phyloP scores from a whole-genome alignment of 2,329 filamentous ascomycete species.

The Sporothrix sp. region DNA sequence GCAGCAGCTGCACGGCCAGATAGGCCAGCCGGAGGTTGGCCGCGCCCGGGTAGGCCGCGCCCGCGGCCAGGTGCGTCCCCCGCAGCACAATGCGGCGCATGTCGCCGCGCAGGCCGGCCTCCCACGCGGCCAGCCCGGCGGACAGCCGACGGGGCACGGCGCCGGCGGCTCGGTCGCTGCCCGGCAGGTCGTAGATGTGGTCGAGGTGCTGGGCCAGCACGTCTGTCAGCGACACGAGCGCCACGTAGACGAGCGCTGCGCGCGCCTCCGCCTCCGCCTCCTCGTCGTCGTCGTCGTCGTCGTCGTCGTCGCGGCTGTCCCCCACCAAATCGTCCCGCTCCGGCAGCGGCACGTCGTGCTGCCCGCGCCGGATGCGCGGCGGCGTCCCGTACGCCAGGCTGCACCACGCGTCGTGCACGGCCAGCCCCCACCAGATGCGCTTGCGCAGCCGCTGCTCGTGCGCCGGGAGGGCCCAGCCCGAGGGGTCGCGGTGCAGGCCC shows the following conservation, averaged over 20 bases:
- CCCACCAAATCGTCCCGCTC: too few species aligned
- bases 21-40: constrained; percentile 44
- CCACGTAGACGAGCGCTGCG: constrained; percentile 39
- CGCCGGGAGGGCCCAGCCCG: constrained; percentile 41
- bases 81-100: neutral
- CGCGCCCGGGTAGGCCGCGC: constrained; percentile 25
- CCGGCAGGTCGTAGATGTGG: neutral
- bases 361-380: constrained; percentile 33
- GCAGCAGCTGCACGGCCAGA: constrained; percentile 36
- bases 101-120: neutral
- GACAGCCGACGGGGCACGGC: neutral
- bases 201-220: constrained; percentile 24
- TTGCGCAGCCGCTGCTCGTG: constrained; percentile 42
- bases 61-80: neutral
- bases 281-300: neutral
- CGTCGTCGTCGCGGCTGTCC: neutral
- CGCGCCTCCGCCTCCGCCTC: neutral
- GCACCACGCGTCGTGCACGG: constrained; percentile 46
- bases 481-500: constrained; percentile 44
- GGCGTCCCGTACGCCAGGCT: constrained; percentile 46
- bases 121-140: neutral
- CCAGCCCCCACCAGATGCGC: constrained; percentile 46
- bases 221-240: constrained; percentile 35
- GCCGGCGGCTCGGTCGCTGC: neutral
- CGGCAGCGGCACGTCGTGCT: constrained; percentile 37